phyloP scores from a whole-genome alignment of 108 stramenopile genomes.

The Nitzschia sp. region DNA sequence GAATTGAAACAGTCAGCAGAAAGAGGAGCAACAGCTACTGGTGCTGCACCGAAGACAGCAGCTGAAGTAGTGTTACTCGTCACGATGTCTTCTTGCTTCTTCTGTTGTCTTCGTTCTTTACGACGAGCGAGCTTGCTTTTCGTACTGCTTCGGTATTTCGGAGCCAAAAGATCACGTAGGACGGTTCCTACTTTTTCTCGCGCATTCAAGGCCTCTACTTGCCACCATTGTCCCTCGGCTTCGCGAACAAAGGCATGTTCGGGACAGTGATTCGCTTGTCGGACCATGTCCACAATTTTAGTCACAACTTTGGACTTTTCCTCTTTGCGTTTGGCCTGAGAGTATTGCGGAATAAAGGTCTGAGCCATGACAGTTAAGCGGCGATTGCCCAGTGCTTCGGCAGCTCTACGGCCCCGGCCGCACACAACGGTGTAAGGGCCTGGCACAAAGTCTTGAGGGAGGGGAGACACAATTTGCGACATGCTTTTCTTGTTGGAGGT shows the following conservation, averaged over 20 bases:
- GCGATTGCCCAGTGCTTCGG: constrained; percentile 32
- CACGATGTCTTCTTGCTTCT: too few relatives aligned
- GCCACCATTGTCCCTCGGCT: constrained; percentile 16
- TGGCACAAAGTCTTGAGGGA: constrained; percentile 14
- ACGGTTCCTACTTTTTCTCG: constrained; percentile 40
- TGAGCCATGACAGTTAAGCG: constrained; percentile 22
- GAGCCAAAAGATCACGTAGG: constrained; percentile 26
- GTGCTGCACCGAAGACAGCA: too few relatives aligned
- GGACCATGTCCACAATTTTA: constrained; percentile 19
- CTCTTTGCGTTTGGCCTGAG: constrained; percentile 14
- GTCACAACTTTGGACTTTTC: constrained; percentile 39
- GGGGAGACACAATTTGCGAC: background rate
- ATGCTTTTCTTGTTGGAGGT: too few relatives aligned
- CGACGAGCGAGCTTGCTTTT: constrained; percentile 23
- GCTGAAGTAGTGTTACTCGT: too few relatives aligned
- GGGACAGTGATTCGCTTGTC: background rate
- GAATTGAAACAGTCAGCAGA: too few relatives aligned
- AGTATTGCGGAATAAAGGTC: constrained; percentile 15
- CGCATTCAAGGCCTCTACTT: constrained; percentile 29
- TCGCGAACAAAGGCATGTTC: constrained; percentile 11
- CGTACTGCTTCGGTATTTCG: constrained; percentile 27
- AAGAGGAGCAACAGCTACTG: too few relatives aligned
- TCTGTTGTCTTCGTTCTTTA: constrained; percentile 5
- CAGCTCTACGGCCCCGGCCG: constrained; percentile 5
- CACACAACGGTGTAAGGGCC: constrained; percentile 18